A percentile compares a stretch with the other conserved stretches of the same genome.
These are phyloP conservation scores for Fraxinus anomala DNA, from an alignment of 257 asterid genomes.

Conservation along the genomic window DNA sequence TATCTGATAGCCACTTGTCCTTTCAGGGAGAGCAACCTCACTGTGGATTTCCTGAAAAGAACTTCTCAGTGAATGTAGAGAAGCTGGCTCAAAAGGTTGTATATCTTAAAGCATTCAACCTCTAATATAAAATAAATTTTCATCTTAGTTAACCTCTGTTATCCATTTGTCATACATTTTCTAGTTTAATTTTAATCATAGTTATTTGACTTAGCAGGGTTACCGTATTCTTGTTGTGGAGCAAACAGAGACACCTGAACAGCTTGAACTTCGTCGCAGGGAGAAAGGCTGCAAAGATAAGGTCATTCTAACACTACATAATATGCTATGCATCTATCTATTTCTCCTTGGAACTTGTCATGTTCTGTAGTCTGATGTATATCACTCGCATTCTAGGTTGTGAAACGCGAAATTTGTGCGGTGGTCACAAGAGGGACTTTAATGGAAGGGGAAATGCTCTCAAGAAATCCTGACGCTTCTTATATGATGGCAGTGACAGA, in stretches of 20 bases:
- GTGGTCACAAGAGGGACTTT: slow-evolving; percentile 93
- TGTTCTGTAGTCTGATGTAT: slow-evolving; percentile 27
- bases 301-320: slow-evolving; percentile 44
- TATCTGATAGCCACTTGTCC: slow-evolving; percentile 31
- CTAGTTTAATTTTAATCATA: slow-evolving; percentile 14
- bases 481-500: slow-evolving; percentile 84
- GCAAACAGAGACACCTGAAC: slow-evolving; percentile 99
- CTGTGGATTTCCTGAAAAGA: slow-evolving; percentile 98
- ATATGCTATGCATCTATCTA: slow-evolving; percentile 15
- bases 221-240: slow-evolving; percentile 95
- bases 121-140: not conserved
- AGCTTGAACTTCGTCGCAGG: slow-evolving; percentile 87
- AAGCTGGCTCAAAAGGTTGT: slow-evolving; percentile 88
- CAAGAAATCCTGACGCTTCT: slow-evolving; percentile 82
- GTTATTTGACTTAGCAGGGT: slow-evolving; percentile 59
- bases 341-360: slow-evolving; percentile 8
- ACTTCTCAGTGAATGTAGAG: slow-evolving; percentile 79
- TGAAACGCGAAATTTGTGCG: slow-evolving; percentile 91
- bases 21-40: slow-evolving; percentile 98
- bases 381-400: slow-evolving; percentile 60
- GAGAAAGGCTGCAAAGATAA: slow-evolving; percentile 90
- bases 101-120: slow-evolving; percentile 17
- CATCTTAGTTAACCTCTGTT: not conserved
- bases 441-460: slow-evolving; percentile 85
- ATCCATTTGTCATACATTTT: slow-evolving; percentile 10